phyloP scores from a whole-genome alignment of 495 filamentous ascomycete species.

The Aspergillus olivimuriae region DNA sequence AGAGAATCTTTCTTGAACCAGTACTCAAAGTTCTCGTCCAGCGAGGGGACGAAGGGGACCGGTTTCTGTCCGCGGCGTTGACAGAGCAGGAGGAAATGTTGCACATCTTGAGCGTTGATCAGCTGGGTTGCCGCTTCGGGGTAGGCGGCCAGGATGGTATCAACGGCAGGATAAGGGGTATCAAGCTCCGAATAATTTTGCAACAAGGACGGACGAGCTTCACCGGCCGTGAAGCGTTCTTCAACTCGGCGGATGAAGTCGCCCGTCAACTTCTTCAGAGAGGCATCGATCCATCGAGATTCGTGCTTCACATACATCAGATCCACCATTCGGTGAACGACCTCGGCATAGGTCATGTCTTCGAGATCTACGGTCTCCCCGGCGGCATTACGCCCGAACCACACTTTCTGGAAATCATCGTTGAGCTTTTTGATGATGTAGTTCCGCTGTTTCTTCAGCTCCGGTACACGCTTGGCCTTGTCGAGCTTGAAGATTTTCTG shows the following conservation, averaged over 20 bases:
- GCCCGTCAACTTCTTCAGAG: slow-evolving; percentile 71
- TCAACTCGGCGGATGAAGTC: slow-evolving; percentile 96
- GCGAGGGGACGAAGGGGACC: slow-evolving; percentile 84
- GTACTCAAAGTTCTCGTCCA: slow-evolving; percentile 95
- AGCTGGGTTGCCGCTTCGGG: slow-evolving; percentile 82
- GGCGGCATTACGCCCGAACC: slow-evolving; percentile 87
- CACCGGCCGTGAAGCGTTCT: slow-evolving; percentile 69
- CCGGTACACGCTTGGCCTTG: slow-evolving; percentile 86
- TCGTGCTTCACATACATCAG: slow-evolving; percentile 95
- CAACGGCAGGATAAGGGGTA: slow-evolving; percentile 67
- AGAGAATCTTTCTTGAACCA: slow-evolving; percentile 99
- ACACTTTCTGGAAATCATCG: slow-evolving; percentile 96
- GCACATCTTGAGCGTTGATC: slow-evolving; percentile 95
- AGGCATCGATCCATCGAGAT: slow-evolving; percentile 86
- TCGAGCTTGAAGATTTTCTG: slow-evolving; percentile 94
- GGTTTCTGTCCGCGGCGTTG: slow-evolving; percentile 92
- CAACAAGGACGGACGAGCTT: slow-evolving; percentile 66
- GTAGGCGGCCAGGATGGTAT: slow-evolving; percentile 73
- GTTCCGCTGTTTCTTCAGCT: slow-evolving; percentile 84
- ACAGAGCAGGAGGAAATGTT: slow-evolving; percentile 93
- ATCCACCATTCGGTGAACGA: slow-evolving; percentile 89
- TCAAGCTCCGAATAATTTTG: slow-evolving; percentile 87
- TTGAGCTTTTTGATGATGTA: slow-evolving; percentile 98
- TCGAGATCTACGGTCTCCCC: slow-evolving; percentile 81
- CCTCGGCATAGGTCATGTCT: slow-evolving; percentile 96